Evolutionary conservation across 2,329 filamentous ascomycete genomes (phyloP), one percentile per base, ranked within the genome.

Genomic region (Alternaria novae-zelandiae): DNA sequence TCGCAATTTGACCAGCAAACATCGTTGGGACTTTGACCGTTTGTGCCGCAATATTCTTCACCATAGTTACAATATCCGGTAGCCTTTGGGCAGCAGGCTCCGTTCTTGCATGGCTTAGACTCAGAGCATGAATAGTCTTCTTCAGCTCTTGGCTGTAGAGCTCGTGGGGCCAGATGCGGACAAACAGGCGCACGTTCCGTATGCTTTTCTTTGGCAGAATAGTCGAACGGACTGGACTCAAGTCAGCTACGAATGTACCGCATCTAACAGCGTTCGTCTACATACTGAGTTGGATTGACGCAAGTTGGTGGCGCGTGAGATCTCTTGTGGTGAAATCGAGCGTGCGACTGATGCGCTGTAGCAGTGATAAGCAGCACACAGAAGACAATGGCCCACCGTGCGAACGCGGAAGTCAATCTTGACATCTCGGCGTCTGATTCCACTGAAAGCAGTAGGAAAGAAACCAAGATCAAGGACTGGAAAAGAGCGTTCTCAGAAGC

Each of bases 1-100:
- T 59, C 23, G 21, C 56, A 59, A 25, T 59, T 51, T 45, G 47
- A 59, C 20, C n/a, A 30, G 49, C 56, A 59, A 36, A 26, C 32
- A 6, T 44, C 36, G 15, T 36, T 44, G 15, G 20, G 41, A 59
- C 30, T 36, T 15, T 23, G 28, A 9, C 23, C 47, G 20, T 25
- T n/a, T 36, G 36, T 41, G 51, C 51, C 51, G 21, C 51, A 54
- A 36, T 21, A 54, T 41, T 54, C 21, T 20, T 41, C 30, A 26
- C 51, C 51, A 25, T 54, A 54, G 13, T 44, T 44, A 26, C 51
- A 54, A 13, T 44, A 41, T 30, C 51, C 51, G 20, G 51, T 41
- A 13, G 26, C 23, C 23, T 51, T 51, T n/a, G 47, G 47, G 26
- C 47, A 51, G 47, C 47, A 51, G 47, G 47, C 47, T n/a, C 23